phyloP scores from a whole-genome alignment of 2,329 filamentous ascomycete species.

The Aspergillus chevalieri region DNA sequence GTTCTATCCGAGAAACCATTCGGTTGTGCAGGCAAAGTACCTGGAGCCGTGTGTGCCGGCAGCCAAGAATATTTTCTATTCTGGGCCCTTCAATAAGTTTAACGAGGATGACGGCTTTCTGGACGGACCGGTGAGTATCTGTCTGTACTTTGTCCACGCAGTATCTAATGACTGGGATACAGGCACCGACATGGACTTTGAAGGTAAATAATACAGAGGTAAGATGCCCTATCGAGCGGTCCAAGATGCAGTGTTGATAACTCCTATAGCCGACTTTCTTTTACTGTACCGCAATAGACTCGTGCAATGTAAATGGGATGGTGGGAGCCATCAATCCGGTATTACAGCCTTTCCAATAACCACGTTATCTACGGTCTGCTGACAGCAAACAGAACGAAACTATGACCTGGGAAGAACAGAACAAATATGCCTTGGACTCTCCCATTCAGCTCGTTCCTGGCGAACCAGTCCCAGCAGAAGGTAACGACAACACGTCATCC shows the following conservation, averaged over 20 bases:
- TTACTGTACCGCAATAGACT: conserved; percentile 63
- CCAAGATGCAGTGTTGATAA: neutral
- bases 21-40: conserved; percentile 57
- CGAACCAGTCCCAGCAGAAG: conserved; percentile 50
- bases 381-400: conserved; percentile 37
- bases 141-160: neutral
- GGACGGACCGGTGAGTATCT: conserved; percentile 22
- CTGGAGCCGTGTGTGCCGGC: conserved; percentile 58
- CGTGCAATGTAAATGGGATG: conserved; percentile 63
- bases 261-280: conserved; percentile 53
- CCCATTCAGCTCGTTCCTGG: conserved; percentile 53
- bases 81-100: conserved; percentile 39
- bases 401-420: conserved; percentile 45
- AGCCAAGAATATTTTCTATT: conserved; percentile 20
- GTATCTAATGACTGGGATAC: neutral
- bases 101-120: conserved; percentile 42
- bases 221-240: conserved; percentile 1
- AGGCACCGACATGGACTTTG: conserved; percentile 35
- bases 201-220: conserved; percentile 53
- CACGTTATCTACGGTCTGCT: conserved; percentile 1
- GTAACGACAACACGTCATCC: conserved; percentile 5
- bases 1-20: conserved; percentile 60
- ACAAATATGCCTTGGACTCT: conserved; percentile 42
- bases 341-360: conserved; percentile 15
- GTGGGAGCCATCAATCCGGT: conserved; percentile 69